phyloP scores from a whole-genome alignment of 2,329 filamentous ascomycete species.

The Beauveria asiatica region DNA sequence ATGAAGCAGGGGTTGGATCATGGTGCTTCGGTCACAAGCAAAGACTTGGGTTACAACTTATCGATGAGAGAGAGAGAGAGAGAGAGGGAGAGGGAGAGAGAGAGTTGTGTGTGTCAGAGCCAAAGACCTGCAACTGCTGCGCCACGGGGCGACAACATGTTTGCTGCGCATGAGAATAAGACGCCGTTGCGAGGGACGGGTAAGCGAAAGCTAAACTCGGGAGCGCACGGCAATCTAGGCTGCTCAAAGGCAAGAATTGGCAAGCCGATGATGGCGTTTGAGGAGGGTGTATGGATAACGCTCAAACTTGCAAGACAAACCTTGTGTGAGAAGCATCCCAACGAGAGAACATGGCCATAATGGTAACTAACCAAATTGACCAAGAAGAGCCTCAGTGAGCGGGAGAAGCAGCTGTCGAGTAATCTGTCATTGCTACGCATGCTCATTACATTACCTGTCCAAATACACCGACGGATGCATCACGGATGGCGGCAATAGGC shows the following conservation, averaged over 20 bases:
- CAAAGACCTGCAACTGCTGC: neutral
- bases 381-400: too few species aligned
- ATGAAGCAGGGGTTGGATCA: neutral
- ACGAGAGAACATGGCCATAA: too few species aligned
- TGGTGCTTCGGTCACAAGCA: neutral
- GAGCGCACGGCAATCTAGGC: neutral
- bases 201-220: slow-evolving; percentile 1
- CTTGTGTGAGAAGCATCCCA: too few species aligned
- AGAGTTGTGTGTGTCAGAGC: neutral
- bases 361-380: too few species aligned
- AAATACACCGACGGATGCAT: too few species aligned
- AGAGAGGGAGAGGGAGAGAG: too few species aligned
- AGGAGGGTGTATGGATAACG: neutral
- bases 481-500: too few species aligned
- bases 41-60: neutral
- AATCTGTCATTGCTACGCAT: too few species aligned
- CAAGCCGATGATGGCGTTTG: neutral
- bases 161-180: neutral
- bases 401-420: too few species aligned
- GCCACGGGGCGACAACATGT: neutral
- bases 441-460: too few species aligned
- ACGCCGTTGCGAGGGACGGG: neutral
- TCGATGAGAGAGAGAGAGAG: neutral
- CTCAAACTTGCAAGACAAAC: neutral
- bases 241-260: neutral